These are phyloP conservation scores for Vinca minor DNA, from an alignment of 257 asterid species.

Conservation along the genomic window DNA sequence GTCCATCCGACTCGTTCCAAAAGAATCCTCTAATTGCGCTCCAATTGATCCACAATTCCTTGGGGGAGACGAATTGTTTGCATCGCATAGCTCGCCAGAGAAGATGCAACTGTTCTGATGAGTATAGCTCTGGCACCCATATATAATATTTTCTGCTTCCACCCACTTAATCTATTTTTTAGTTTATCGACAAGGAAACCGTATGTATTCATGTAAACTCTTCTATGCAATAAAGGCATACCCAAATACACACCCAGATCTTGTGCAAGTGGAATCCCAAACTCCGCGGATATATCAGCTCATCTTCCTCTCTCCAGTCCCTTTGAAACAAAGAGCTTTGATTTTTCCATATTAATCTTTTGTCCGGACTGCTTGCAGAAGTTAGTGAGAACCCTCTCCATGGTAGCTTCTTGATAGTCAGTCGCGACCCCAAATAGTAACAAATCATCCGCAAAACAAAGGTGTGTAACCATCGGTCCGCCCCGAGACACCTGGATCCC, in stretches of 20 bases:
- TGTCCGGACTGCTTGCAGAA: background rate
- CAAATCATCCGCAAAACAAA: background rate
- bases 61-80: background rate
- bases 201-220: background rate
- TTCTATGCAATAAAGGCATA: background rate
- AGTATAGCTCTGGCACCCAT: background rate
- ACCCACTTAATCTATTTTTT: background rate
- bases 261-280: no score
- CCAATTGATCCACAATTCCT: background rate
- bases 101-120: background rate
- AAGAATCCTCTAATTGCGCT: no score
- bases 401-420: no score
- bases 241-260: no score
- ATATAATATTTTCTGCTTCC: background rate
- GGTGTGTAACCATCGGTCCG: background rate
- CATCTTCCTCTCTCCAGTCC: background rate
- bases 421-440: no score
- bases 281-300: background rate
- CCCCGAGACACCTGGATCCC: background rate
- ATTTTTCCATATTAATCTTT: no score
- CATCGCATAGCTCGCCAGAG: background rate
- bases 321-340: background rate
- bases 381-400: background rate
- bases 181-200: background rate
- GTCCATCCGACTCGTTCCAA: no score